Evolutionary conservation across 805 yeast genomes (phyloP).

Genomic region (Wickerhamomyces canadensis): DNA sequence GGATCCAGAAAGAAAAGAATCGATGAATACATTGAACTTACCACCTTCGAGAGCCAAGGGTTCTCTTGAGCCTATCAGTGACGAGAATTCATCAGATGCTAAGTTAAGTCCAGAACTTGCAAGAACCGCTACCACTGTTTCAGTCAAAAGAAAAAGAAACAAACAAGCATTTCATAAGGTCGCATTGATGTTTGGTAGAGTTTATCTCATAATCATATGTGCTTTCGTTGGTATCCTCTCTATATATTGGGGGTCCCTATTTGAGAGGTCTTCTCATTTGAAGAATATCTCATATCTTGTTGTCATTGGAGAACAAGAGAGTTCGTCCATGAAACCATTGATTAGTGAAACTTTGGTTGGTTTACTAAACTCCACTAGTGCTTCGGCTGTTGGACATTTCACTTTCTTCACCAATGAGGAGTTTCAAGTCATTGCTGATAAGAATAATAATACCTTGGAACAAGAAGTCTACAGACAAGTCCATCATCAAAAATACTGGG

Average conservation of each 20-base stretch:
- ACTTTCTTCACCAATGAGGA: slow-evolving; percentile 17
- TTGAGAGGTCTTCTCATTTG: slow-evolving; percentile 15
- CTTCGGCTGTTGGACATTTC: slow-evolving; percentile 24
- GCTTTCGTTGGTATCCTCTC: slow-evolving; percentile 22
- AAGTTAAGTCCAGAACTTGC: background rate
- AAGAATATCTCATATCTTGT: slow-evolving; percentile 21
- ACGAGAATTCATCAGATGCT: background rate
- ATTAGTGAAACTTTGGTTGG: slow-evolving; percentile 11
- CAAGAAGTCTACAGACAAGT: slow-evolving; percentile 38
- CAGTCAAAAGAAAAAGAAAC: slow-evolving; percentile 13
- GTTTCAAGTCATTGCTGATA: slow-evolving; percentile 17
- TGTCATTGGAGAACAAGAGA: slow-evolving; percentile 21
- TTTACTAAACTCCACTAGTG: slow-evolving; percentile 3
- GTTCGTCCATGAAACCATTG: slow-evolving; percentile 12
- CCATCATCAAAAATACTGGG: slow-evolving; percentile 55
- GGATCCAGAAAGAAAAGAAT: background rate
- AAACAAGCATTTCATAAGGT: slow-evolving; percentile 5
- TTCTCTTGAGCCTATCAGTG: too few relatives aligned
- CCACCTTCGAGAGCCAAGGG: background rate
- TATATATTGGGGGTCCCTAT: slow-evolving; percentile 29
- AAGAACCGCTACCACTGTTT: background rate
- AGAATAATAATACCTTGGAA: slow-evolving; percentile 14
- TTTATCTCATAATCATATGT: slow-evolving; percentile 19
- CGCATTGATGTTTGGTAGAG: slow-evolving; percentile 11
- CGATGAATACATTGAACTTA: background rate